These are phyloP conservation scores for Paraglomus brasilianum DNA, from an alignment of 192 early-diverging fungal genomes.

Conservation along the genomic window DNA sequence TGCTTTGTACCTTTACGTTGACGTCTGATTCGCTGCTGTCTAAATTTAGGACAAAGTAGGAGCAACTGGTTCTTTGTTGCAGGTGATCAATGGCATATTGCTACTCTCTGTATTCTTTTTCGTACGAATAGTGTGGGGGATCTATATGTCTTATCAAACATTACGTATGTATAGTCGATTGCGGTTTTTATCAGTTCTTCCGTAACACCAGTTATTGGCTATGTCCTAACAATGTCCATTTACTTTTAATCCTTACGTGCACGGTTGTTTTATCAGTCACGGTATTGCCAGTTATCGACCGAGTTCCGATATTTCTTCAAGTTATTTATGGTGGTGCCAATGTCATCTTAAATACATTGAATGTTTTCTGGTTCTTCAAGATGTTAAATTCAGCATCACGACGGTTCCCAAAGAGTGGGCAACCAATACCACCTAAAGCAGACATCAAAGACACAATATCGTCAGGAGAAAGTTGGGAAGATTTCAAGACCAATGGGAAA, in stretches of 20 bases:
- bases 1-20: background rate
- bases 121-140: slow-evolving; percentile 75
- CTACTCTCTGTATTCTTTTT: slow-evolving; percentile 74
- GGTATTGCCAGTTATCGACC: slow-evolving; percentile 34
- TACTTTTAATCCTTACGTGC: background rate
- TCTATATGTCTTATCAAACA: slow-evolving; percentile 67
- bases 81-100: slow-evolving; percentile 81
- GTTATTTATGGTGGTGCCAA: slow-evolving; percentile 57
- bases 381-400: slow-evolving; percentile 50
- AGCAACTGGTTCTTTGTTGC: slow-evolving; percentile 72
- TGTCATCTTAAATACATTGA: slow-evolving; percentile 61
- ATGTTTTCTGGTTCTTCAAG: slow-evolving; percentile 60
- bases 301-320: slow-evolving; percentile 41
- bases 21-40: background rate
- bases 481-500: no score
- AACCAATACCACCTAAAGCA: background rate
- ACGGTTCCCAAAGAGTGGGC: slow-evolving; percentile 33
- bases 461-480: no score
- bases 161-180: slow-evolving; percentile 42
- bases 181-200: slow-evolving; percentile 26
- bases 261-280: slow-evolving; percentile 1
- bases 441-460: no score
- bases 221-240: background rate
- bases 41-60: slow-evolving; percentile 77
- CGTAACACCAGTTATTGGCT: background rate